phyloP scores from a whole-genome alignment of 805 yeast species.

The Ogataea philodendri region DNA sequence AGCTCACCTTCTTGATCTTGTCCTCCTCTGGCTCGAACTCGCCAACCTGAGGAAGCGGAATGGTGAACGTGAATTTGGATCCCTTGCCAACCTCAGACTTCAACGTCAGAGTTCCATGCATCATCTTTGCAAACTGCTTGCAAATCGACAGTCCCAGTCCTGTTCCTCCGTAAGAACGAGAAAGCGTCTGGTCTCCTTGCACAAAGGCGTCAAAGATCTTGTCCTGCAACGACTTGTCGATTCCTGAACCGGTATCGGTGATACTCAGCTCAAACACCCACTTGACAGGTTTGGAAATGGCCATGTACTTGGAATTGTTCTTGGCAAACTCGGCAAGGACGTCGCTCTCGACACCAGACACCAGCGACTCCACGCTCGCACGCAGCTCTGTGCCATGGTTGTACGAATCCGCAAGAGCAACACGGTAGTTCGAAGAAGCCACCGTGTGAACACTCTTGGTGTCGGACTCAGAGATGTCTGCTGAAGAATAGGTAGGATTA shows the following conservation, averaged over 20 bases:
- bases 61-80: conserved; percentile 75
- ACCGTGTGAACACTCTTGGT: conserved; percentile 28
- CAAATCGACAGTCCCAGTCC: conserved; percentile 91
- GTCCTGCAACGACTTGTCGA: conserved; percentile 74
- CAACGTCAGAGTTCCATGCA: conserved; percentile 76
- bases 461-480: conserved; percentile 11
- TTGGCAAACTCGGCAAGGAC: conserved; percentile 21
- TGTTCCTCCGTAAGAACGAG: conserved; percentile 92
- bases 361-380: conserved; percentile 9
- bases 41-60: conserved; percentile 70
- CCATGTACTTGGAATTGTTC: conserved; percentile 18
- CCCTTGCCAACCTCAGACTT: conserved; percentile 79
- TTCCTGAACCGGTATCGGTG: conserved; percentile 92
- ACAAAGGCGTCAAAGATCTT: conserved; percentile 94
- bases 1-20: conserved; percentile 45
- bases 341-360: conserved; percentile 18
- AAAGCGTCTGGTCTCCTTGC: conserved; percentile 93
- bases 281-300: conserved; percentile 32
- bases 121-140: conserved; percentile 83
- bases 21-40: conserved; percentile 40
- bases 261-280: conserved; percentile 74
- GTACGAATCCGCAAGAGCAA: conserved; percentile 43
- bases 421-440: conserved; percentile 36
- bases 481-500: conserved; percentile 5
- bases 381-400: conserved; percentile 15